Conservation (phyloP, 441 rosid species). For the Gossypium davidsonii region DNA sequence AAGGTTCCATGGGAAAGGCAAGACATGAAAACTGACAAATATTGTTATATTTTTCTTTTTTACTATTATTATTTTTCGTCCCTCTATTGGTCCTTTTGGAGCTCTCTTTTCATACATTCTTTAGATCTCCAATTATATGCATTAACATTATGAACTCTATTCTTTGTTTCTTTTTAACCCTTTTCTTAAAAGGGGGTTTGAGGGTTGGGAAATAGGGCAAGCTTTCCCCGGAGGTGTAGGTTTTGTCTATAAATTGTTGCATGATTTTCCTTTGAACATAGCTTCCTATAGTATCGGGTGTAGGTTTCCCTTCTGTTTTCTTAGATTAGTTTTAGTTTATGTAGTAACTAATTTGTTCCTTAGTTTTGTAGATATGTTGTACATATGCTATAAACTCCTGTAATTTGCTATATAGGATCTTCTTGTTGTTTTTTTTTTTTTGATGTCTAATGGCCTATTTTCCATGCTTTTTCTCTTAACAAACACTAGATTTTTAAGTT, state of each 20-base stretch:
- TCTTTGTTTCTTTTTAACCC: slow-evolving; percentile 12
- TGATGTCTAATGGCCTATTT: background rate
- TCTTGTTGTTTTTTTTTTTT: background rate
- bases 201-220: slow-evolving; percentile 2
- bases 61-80: background rate
- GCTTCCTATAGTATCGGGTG: slow-evolving; percentile 4
- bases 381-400: slow-evolving; percentile 20
- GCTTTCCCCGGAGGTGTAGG: slow-evolving; percentile 1
- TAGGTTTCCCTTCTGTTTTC: background rate
- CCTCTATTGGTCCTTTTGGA: slow-evolving; percentile 7
- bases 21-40: slow-evolving; percentile 29
- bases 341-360: background rate
- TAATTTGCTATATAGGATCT: slow-evolving; percentile 11
- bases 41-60: slow-evolving; percentile 12
- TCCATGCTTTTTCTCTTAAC: background rate
- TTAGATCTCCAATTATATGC: slow-evolving; percentile 17
- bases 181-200: background rate
- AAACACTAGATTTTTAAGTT: background rate
- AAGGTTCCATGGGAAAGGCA: slow-evolving; percentile 53
- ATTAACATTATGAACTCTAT: slow-evolving; percentile 9
- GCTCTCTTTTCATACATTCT: slow-evolving; percentile 6
- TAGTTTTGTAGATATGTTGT: slow-evolving; percentile 30
- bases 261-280: background rate
- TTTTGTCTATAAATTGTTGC: background rate
- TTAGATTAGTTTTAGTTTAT: slow-evolving; percentile 7